These are phyloP conservation scores for Phycomyces nitens DNA, from an alignment of 192 early-diverging fungal species.

Conservation along the genomic window DNA sequence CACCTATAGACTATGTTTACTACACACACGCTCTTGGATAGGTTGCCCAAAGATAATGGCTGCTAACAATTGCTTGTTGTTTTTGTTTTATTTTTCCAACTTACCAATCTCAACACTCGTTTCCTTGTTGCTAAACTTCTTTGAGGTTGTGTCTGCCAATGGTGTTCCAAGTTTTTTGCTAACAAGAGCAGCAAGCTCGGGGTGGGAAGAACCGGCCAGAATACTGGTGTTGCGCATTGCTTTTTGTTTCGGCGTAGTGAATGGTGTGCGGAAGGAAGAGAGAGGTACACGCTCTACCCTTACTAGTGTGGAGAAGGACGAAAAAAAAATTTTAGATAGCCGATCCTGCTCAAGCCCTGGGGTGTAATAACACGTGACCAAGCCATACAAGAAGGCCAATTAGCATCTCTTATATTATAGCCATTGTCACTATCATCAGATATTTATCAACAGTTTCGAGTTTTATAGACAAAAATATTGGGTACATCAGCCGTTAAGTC, in stretches of 20 bases:
- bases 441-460: too few relatives aligned
- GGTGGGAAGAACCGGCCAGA: constrained; percentile 92
- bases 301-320: not conserved
- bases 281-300: not conserved
- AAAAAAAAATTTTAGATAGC: constrained; percentile 1
- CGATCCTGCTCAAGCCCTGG: not conserved
- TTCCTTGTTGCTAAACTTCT: constrained; percentile 92
- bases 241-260: not conserved
- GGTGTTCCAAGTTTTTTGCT: constrained; percentile 76
- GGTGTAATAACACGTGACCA: not conserved
- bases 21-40: not conserved
- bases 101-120: constrained; percentile 80
- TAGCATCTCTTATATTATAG: too few relatives aligned
- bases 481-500: too few relatives aligned
- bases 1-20: constrained; percentile 54
- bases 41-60: too few relatives aligned
- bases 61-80: not conserved
- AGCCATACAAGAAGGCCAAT: too few relatives aligned
- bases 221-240: constrained; percentile 85
- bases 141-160: constrained; percentile 67
- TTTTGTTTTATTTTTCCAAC: not conserved
- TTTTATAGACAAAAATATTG: too few relatives aligned
- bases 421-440: too few relatives aligned
- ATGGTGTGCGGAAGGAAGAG: not conserved
- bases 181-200: constrained; percentile 78